These are phyloP conservation scores for Wickerhamiella azymoides DNA, from an alignment of 805 yeast genomes.

Conservation along the genomic window DNA sequence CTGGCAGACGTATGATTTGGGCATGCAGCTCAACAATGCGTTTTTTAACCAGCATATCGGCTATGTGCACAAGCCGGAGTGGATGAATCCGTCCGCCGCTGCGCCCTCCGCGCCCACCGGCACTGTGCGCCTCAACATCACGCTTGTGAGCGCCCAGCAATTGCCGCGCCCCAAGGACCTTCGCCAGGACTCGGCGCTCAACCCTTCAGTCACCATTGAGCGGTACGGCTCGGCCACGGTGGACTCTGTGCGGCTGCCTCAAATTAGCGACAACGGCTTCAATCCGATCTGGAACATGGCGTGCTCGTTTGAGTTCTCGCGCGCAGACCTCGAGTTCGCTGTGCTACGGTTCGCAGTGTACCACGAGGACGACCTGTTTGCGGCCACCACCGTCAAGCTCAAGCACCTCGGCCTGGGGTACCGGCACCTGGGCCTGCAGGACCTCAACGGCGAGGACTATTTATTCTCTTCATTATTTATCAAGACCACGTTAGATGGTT, in stretches of 20 bases:
- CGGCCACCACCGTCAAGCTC: slow-evolving; percentile 47
- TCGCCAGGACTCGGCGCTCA: slow-evolving; percentile 33
- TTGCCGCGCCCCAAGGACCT: slow-evolving; percentile 54
- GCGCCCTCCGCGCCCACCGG: neutral
- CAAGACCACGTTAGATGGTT: slow-evolving; percentile 16
- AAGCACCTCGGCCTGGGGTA: slow-evolving; percentile 62
- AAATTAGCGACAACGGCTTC: slow-evolving; percentile 59
- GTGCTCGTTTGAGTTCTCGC: slow-evolving; percentile 32
- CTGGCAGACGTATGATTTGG: slow-evolving; percentile 87
- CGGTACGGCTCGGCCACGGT: slow-evolving; percentile 31
- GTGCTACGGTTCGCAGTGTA: slow-evolving; percentile 27
- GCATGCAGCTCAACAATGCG: slow-evolving; percentile 73
- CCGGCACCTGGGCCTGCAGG: slow-evolving; percentile 67
- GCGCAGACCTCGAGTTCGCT: slow-evolving; percentile 22
- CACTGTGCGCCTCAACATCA: slow-evolving; percentile 24
- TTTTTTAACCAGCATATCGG: slow-evolving; percentile 53
- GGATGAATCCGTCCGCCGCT: slow-evolving; percentile 16
- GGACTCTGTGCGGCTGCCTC: slow-evolving; percentile 20
- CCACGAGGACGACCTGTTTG: slow-evolving; percentile 30
- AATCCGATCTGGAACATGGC: slow-evolving; percentile 69
- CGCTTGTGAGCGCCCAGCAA: slow-evolving; percentile 69
- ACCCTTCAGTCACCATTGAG: slow-evolving; percentile 52
- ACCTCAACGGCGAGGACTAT: slow-evolving; percentile 66
- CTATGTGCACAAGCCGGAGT: slow-evolving; percentile 61
- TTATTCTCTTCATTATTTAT: slow-evolving; percentile 44